Evolutionary conservation across 1,284 basidiomycete species (phyloP).

Genomic region (Lignosus rhinocerotis): DNA sequence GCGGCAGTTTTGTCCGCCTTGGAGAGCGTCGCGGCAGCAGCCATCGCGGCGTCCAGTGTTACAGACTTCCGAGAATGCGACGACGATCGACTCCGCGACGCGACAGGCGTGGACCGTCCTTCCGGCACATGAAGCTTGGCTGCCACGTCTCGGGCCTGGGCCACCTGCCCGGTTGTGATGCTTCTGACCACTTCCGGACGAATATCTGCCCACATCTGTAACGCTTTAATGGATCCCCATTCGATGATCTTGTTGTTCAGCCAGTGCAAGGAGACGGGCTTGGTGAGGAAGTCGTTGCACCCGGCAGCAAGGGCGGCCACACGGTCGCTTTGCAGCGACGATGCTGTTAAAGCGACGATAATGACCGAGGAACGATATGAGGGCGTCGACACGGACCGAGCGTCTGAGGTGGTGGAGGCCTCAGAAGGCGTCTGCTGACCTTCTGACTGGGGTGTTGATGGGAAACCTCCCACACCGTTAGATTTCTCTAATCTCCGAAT

Average conservation of each 20-base stretch:
- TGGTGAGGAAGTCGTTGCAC: conserved; percentile 98
- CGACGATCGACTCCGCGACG: conserved; percentile 33
- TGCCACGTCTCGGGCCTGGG: conserved; percentile 65
- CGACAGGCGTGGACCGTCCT: conserved; percentile 43
- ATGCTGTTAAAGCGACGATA: conserved; percentile 97
- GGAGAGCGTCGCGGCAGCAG: conserved; percentile 16
- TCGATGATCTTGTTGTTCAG: conserved; percentile 98
- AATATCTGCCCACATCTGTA: conserved; percentile 86
- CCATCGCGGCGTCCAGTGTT: conserved; percentile 21
- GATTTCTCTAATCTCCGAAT: conserved; percentile 85
- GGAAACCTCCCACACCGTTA: conserved; percentile 71
- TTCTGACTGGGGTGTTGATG: conserved; percentile 65
- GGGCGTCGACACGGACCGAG: conserved; percentile 44
- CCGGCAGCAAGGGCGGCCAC: conserved; percentile 95
- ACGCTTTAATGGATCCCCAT: conserved; percentile 90
- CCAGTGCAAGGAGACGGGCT: conserved; percentile 95
- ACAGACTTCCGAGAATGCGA: conserved; percentile 27
- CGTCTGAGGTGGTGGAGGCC: conserved; percentile 37
- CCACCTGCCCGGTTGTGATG: conserved; percentile 56
- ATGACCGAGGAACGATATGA: conserved; percentile 90
- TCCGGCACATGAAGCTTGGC: conserved; percentile 68
- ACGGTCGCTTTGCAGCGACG: conserved; percentile 89
- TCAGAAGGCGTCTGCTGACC: conserved; percentile 55
- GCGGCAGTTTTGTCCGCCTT: conserved; percentile 14
- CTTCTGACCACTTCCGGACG: conserved; percentile 61